Percentiles rank a stretch among this genome's conserved stretches.
Conservation (phyloP, 2,329 filamentous ascomycete genomes). For the Ophiostoma australiae region DNA sequence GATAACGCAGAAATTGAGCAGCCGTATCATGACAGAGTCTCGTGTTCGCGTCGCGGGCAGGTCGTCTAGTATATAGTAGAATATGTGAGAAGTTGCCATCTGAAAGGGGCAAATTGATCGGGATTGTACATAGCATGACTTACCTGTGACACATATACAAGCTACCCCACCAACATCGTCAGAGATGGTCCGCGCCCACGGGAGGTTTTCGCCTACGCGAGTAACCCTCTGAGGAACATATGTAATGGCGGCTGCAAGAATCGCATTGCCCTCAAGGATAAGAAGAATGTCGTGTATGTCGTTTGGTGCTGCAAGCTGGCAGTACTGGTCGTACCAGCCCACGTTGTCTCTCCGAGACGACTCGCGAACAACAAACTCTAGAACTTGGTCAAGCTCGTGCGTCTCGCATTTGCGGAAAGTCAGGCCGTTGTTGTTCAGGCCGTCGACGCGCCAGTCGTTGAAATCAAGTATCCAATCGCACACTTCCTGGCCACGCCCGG, state of each 20-base stretch:
- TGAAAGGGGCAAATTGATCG: not conserved
- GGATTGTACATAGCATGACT: conserved; percentile 26
- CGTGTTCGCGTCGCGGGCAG: conserved; percentile 41
- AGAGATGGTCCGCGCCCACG: conserved; percentile 51
- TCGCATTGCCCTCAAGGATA: conserved; percentile 44
- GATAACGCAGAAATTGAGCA: conserved; percentile 50
- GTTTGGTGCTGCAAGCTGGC: conserved; percentile 44
- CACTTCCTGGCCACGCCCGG: conserved; percentile 47
- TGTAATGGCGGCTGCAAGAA: conserved; percentile 52
- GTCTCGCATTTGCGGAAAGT: conserved; percentile 44
- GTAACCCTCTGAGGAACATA: conserved; percentile 48
- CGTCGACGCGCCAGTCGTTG: conserved; percentile 43
- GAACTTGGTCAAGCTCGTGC: conserved; percentile 44
- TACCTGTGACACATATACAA: conserved; percentile 57
- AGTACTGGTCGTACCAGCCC: conserved; percentile 58
- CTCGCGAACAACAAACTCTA: conserved; percentile 48
- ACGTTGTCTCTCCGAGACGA: conserved; percentile 45
- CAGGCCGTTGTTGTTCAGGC: conserved; percentile 40
- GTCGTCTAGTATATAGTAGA: conserved; percentile 36
- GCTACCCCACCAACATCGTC: conserved; percentile 52
- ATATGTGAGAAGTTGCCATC: not conserved
- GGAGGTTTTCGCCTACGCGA: conserved; percentile 47
- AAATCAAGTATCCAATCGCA: conserved; percentile 53
- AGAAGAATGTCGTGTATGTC: conserved; percentile 52
- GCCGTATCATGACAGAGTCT: conserved; percentile 48